phyloP scores from a whole-genome alignment of 148 eudicot genomes.

The Amaranthus cruentus region DNA sequence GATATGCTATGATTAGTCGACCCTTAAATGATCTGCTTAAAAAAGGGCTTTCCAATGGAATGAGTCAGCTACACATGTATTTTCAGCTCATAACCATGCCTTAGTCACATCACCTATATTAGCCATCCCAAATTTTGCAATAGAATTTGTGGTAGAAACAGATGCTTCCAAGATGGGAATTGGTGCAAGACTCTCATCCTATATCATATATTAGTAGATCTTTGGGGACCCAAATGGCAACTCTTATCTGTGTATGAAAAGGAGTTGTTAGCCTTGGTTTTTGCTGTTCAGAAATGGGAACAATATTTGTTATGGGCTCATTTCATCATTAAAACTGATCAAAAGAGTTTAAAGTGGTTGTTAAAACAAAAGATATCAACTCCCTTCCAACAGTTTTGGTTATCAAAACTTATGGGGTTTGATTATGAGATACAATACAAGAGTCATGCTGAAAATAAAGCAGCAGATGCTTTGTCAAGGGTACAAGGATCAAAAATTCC shows the following conservation, averaged over 20 bases:
- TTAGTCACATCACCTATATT: too few relatives aligned
- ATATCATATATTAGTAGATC: too few relatives aligned
- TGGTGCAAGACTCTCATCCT: too few relatives aligned
- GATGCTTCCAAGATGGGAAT: too few relatives aligned
- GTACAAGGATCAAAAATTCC: not conserved
- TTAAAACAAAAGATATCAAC: not conserved
- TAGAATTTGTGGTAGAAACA: too few relatives aligned
- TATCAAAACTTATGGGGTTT: conserved; percentile 5
- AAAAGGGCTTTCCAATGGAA: too few relatives aligned
- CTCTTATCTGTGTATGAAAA: not conserved
- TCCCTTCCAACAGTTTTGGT: not conserved
- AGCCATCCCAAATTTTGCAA: too few relatives aligned
- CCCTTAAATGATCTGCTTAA: too few relatives aligned
- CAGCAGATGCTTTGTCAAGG: conserved; percentile 10
- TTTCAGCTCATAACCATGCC: too few relatives aligned
- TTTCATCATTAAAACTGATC: not conserved
- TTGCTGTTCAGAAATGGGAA: not conserved
- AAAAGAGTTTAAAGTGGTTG: not conserved
- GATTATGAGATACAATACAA: not conserved
- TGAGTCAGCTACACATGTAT: too few relatives aligned
- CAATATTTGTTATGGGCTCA: not conserved
- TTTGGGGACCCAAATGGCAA: not conserved
- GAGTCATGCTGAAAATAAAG: not conserved
- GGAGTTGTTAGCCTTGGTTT: not conserved
- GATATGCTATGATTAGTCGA: too few relatives aligned